Conservation (phyloP, 495 filamentous ascomycete genomes). For the Umbilicaria muhlenbergii region DNA sequence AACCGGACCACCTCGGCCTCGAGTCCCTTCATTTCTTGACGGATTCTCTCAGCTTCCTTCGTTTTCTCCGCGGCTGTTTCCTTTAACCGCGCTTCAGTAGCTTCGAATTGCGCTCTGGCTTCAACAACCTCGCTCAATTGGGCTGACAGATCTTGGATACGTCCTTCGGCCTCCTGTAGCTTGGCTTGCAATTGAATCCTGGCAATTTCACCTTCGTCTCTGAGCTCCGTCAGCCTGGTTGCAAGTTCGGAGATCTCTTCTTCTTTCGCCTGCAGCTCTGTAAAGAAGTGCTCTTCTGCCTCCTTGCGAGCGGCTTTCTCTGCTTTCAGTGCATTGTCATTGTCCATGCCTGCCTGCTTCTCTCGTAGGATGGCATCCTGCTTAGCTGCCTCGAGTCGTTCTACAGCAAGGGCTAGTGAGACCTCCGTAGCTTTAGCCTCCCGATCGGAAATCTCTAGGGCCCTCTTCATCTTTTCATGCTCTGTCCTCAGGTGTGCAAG, state of each 20-base stretch:
- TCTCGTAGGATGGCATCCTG: conserved; percentile 19
- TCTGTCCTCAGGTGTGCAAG: conserved; percentile 35
- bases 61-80: conserved; percentile 22
- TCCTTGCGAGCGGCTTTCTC: conserved; percentile 42
- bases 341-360: conserved; percentile 17
- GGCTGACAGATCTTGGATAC: conserved; percentile 15
- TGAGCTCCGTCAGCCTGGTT: conserved; percentile 26
- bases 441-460: conserved; percentile 23
- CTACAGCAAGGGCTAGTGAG: conserved; percentile 27
- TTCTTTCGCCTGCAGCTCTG: conserved; percentile 22
- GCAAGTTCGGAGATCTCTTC: conserved; percentile 36
- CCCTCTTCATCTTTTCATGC: conserved; percentile 24
- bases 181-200: conserved; percentile 18
- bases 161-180: conserved; percentile 23
- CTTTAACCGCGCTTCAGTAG: conserved; percentile 1
- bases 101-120: conserved; percentile 20
- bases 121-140: conserved; percentile 16
- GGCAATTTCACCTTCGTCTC: conserved; percentile 5
- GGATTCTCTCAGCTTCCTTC: conserved; percentile 34
- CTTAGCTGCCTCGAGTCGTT: conserved; percentile 31
- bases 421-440: conserved; percentile 21
- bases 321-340: conserved; percentile 19
- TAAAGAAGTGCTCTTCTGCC: conserved; percentile 35
- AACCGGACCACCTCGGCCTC: conserved; percentile 73
- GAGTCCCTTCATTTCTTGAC: conserved; percentile 51